Evolutionary conservation across 2,329 filamentous ascomycete genomes (phyloP).

Genomic region (Huntiella bhutanensis): DNA sequence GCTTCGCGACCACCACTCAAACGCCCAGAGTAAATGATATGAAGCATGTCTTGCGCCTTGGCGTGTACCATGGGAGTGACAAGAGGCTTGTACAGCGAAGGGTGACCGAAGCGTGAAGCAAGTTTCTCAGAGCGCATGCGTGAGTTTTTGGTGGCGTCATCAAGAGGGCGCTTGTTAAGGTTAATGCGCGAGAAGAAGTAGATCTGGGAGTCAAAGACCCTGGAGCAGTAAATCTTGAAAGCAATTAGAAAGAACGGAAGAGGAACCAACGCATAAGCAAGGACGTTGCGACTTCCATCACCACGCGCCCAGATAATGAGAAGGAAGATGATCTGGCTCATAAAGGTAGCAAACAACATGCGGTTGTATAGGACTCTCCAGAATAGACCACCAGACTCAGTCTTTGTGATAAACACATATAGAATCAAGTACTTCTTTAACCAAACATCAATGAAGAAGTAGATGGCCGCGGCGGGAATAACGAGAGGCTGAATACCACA

Average conservation of each 20-base stretch:
- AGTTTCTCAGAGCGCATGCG: constrained; percentile 46
- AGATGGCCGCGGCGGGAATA: constrained; percentile 68
- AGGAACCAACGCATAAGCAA: constrained; percentile 52
- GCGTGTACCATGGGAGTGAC: constrained; percentile 92
- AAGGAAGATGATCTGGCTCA: constrained; percentile 63
- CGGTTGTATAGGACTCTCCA: constrained; percentile 89
- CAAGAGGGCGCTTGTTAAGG: constrained; percentile 18
- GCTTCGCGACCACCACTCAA: constrained; percentile 43
- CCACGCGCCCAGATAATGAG: constrained; percentile 56
- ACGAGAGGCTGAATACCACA: constrained; percentile 72
- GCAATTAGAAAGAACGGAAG: constrained; percentile 57
- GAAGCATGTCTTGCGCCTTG: constrained; percentile 70
- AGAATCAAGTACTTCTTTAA: constrained; percentile 90
- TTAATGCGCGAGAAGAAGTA: constrained; percentile 54
- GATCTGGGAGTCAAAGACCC: constrained; percentile 57
- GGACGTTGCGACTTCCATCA: constrained; percentile 29
- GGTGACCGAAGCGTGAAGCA: constrained; percentile 69
- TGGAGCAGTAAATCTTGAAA: constrained; percentile 75
- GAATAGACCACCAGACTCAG: constrained; percentile 79
- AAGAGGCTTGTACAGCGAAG: constrained; percentile 70
- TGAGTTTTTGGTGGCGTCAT: constrained; percentile 17
- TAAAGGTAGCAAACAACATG: constrained; percentile 61
- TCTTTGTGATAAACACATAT: constrained; percentile 93
- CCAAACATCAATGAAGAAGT: constrained; percentile 72
- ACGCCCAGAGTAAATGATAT: constrained; percentile 70